Evolutionary conservation across 1,284 basidiomycete species (phyloP).

Genomic region (Ceratobasidium sp.): DNA sequence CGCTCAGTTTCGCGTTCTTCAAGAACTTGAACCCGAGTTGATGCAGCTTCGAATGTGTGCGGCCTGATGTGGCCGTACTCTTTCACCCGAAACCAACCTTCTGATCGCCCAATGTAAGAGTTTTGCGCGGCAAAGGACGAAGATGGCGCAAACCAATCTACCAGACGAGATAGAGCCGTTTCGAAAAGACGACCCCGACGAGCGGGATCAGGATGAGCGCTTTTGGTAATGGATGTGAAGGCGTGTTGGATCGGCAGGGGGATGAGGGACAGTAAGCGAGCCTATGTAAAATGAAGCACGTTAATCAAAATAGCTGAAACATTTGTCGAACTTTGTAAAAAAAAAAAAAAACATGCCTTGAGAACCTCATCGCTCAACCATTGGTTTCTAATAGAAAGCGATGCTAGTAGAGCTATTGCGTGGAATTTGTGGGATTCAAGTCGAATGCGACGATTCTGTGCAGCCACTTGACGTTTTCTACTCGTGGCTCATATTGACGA

Average conservation of each 20-base stretch:
- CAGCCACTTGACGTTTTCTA: constrained; percentile 47
- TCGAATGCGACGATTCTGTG: constrained; percentile 75
- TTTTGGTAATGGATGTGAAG: constrained; percentile 83
- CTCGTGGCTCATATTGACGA: neutral
- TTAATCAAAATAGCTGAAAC: constrained; percentile 20
- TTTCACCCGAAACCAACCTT: constrained; percentile 70
- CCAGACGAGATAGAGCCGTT: constrained; percentile 77
- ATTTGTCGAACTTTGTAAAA: constrained; percentile 47
- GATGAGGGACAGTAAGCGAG: constrained; percentile 85
- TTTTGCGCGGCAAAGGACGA: constrained; percentile 41
- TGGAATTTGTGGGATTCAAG: constrained; percentile 90
- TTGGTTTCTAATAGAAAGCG: constrained; percentile 80
- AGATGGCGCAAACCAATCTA: constrained; percentile 71
- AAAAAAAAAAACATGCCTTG: constrained; percentile 68
- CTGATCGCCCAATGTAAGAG: constrained; percentile 64
- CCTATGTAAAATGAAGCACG: constrained; percentile 65
- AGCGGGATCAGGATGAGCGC: constrained; percentile 81
- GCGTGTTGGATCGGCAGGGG: constrained; percentile 83
- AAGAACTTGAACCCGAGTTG: constrained; percentile 44
- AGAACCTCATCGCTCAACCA: constrained; percentile 88
- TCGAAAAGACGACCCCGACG: constrained; percentile 89
- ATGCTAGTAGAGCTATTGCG: constrained; percentile 81
- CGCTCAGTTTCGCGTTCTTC: constrained; percentile 44
- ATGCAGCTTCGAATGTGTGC: constrained; percentile 41
- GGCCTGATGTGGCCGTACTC: constrained; percentile 53